Base-by-base conservation (phyloP, 768 basidiomycete genomes). In the Polyporus arcularius region DNA sequence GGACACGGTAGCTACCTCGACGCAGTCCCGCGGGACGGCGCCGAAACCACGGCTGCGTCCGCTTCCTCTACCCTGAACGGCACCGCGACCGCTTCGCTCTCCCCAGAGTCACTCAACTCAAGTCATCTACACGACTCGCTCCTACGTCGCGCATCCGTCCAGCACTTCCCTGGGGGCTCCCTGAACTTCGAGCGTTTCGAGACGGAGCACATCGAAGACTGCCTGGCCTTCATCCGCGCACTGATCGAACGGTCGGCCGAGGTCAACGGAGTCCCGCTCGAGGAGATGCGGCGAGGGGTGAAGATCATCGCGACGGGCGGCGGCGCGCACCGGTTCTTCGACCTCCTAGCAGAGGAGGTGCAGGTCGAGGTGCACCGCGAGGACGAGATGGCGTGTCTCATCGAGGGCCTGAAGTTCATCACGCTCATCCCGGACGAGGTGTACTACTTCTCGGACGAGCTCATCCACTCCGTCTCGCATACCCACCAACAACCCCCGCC, bases 351-450 rank as follows among this genome's bases (percentile, higher is more conserved):
- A 53, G 78, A 78, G 21, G 85, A 84, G 64, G 78, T 98, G 14
- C 85, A 81, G 30, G 92, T 98, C 53, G 94, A 96, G 70, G 94
- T 98, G 45, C 78, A 80, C 62, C 76, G 89, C 58, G 96, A 98
- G 75, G 97, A 98, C 73, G 97, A 99, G 82, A 98, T 99, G 97
- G 96, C 94, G 77, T 98, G 97, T 69, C 76, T 98, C 71, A 98
- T 98, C 66, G 89, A 94, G 68, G 97, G 97, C 31, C 81, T 99
- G 71, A 91, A 93, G 75, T 99, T 99, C 77, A 90, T 98, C 73
- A 90, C 90, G 39, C 87, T 91, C 73, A 96, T 99, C 61, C 96
- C 96, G 38, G 88, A 94, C 75, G 97, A 99, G 77, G 96, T 93
- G 31, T 99, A 98, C 78, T 98, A 89, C 81, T 98, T 98, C 78